Conservation (phyloP, 768 basidiomycete genomes). For the Trametes coccinea region DNA sequence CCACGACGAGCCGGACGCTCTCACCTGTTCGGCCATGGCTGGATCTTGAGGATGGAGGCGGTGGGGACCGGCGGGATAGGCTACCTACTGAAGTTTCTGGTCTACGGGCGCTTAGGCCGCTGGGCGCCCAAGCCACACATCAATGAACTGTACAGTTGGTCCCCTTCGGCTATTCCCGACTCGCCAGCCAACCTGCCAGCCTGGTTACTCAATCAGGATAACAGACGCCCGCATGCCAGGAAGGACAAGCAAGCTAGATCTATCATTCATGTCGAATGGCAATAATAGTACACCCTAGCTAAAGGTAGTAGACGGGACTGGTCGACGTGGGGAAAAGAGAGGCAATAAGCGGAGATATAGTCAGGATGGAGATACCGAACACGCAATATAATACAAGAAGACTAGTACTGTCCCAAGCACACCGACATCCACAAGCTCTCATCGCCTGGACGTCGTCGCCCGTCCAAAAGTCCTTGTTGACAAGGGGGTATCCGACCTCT, state of each 20-base stretch:
- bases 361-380: too few species aligned
- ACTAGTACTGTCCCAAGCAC: too few species aligned
- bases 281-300: too few species aligned
- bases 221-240: not conserved
- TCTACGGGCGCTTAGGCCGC: slow-evolving; percentile 15
- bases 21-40: slow-evolving; percentile 43
- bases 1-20: slow-evolving; percentile 10
- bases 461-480: slow-evolving; percentile 17
- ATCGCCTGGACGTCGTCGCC: not conserved
- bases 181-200: slow-evolving; percentile 11
- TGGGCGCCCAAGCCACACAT: slow-evolving; percentile 39
- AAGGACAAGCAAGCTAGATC: too few species aligned
- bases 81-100: slow-evolving; percentile 22
- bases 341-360: too few species aligned
- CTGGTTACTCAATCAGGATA: not conserved
- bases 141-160: slow-evolving; percentile 41
- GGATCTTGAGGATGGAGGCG: slow-evolving; percentile 34
- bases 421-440: not conserved
- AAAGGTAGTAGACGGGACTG: too few species aligned
- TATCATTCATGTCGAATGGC: too few species aligned
- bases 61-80: slow-evolving; percentile 22
- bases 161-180: slow-evolving; percentile 36
- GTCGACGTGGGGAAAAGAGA: too few species aligned
- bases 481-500: slow-evolving; percentile 10
- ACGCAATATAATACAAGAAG: too few species aligned